A percentile compares a stretch with the other conserved stretches of the same genome.
Evolutionary conservation across 2,329 filamentous ascomycete genomes (phyloP).

Genomic region (Colletotrichum somersetense): DNA sequence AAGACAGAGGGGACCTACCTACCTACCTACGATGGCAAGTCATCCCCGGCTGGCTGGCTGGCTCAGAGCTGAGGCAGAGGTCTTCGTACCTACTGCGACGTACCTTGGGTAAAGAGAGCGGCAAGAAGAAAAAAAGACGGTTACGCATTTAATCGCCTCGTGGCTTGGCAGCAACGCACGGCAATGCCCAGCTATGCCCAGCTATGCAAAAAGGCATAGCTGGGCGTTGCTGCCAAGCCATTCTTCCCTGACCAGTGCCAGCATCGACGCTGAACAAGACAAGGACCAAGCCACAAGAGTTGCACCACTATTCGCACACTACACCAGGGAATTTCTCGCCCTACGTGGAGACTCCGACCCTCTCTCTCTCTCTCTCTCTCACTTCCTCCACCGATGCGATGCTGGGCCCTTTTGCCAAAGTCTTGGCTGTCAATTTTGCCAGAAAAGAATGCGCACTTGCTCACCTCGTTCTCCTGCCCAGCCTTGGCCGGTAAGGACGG

Average conservation of each 20-base stretch:
- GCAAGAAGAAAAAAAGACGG: not conserved
- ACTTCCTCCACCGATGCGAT: not conserved
- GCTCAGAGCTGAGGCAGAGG: not conserved
- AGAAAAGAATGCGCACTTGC: constrained; percentile 32
- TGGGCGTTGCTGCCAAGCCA: not conserved
- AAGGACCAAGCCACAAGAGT: constrained; percentile 3
- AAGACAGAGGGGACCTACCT: not conserved
- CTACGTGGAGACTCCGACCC: constrained; percentile 7
- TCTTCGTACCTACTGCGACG: too few relatives aligned
- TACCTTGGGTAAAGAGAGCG: not conserved
- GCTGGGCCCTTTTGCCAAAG: constrained; percentile 9
- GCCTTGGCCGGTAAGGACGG: constrained; percentile 41
- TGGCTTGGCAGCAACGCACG: not conserved
- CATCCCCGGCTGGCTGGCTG: not conserved
- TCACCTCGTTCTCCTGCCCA: constrained; percentile 32
- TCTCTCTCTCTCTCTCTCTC: constrained; percentile 2
- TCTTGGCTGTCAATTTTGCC: constrained; percentile 37
- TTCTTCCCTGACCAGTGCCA: not conserved
- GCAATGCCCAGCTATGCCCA: not conserved
- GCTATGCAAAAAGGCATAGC: too few relatives aligned
- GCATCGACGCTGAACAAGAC: not conserved
- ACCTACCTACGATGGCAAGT: too few relatives aligned
- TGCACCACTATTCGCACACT: not conserved
- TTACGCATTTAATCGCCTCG: not conserved
- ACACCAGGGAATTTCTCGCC: not conserved